Conservation (phyloP, 1,139 yeast species). For the Saccharomycopsis crataegensis region DNA sequence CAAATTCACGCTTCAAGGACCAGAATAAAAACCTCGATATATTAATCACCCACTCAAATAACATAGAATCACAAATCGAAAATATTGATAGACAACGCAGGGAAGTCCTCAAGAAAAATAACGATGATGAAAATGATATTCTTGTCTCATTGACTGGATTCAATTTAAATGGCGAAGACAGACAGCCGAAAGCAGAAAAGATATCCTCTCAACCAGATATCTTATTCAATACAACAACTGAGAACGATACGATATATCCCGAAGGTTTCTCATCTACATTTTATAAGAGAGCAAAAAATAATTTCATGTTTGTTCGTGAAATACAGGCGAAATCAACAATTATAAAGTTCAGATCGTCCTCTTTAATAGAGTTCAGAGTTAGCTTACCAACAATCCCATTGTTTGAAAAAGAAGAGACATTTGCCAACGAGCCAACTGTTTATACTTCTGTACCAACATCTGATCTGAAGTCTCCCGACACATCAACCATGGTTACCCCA, state of each 20-base stretch:
- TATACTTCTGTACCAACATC: too few relatives aligned
- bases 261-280: constrained; percentile 40
- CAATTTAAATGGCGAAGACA: constrained; percentile 3
- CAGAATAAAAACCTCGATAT: too few relatives aligned
- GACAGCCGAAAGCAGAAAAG: not conserved
- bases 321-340: constrained; percentile 35
- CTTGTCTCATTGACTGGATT: constrained; percentile 15
- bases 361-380: constrained; percentile 27
- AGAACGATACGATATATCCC: constrained; percentile 25
- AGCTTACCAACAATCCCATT: constrained; percentile 28
- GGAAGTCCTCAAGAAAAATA: not conserved
- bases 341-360: constrained; percentile 26
- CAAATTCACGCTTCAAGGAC: too few relatives aligned
- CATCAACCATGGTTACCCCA: not conserved
- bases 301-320: constrained; percentile 40
- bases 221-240: not conserved
- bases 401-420: constrained; percentile 5
- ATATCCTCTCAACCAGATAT: not conserved
- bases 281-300: constrained; percentile 35
- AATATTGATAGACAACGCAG: not conserved
- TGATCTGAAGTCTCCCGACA: not conserved
- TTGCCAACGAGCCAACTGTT: too few relatives aligned
- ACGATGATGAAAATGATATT: constrained; percentile 9
- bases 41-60: not conserved
- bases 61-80: not conserved